Evolutionary conservation across 2,329 filamentous ascomycete species (phyloP).

Genomic region (Fusarium penzigii): DNA sequence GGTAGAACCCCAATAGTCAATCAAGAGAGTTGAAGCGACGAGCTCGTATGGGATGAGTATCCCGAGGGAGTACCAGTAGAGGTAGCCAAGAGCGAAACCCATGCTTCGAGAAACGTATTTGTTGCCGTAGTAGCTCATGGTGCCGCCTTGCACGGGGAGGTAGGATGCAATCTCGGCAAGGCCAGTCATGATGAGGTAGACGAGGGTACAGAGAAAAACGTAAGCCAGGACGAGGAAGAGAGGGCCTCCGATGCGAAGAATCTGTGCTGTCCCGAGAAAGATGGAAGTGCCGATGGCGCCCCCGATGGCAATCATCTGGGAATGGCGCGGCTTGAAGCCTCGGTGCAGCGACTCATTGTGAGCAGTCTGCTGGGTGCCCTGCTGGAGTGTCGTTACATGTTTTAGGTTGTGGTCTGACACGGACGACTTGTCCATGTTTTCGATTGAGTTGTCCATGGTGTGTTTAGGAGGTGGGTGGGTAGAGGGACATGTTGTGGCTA

Average conservation of each 20-base stretch:
- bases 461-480: too few species aligned
- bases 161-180: slow-evolving; percentile 36
- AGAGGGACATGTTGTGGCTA: too few species aligned
- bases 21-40: slow-evolving; percentile 16
- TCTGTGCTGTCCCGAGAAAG: slow-evolving; percentile 8
- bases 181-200: slow-evolving; percentile 55
- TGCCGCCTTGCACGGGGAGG: slow-evolving; percentile 21
- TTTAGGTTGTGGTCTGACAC: too few species aligned
- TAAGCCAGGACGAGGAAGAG: slow-evolving; percentile 48
- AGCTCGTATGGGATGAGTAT: slow-evolving; percentile 20
- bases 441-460: too few species aligned
- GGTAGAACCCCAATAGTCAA: slow-evolving; percentile 20
- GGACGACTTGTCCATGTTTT: too few species aligned
- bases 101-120: slow-evolving; percentile 31
- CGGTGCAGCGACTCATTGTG: not conserved
- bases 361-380: too few species aligned
- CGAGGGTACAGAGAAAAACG: slow-evolving; percentile 52
- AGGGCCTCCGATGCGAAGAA: slow-evolving; percentile 26
- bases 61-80: slow-evolving; percentile 41
- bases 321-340: slow-evolving; percentile 34
- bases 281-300: slow-evolving; percentile 12
- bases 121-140: slow-evolving; percentile 26
- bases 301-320: slow-evolving; percentile 26
- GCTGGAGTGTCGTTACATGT: too few species aligned
- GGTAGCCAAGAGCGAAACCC: slow-evolving; percentile 44